Base-by-base conservation (phyloP, 2,329 filamentous ascomycete species). In the Fusarium robinianum region DNA sequence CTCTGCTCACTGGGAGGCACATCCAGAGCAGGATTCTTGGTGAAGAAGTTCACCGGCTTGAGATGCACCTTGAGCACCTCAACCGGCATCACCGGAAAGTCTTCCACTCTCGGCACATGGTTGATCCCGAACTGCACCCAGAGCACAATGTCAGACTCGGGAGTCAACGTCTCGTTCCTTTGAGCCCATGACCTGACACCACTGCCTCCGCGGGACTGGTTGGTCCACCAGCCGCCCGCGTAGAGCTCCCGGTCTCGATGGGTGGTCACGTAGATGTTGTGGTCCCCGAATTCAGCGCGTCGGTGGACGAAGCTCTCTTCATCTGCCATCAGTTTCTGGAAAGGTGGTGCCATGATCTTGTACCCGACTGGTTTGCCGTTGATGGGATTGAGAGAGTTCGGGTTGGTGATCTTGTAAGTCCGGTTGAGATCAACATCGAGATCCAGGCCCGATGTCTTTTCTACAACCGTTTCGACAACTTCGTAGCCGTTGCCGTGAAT, bases 81-180 rank as follows among this genome's bases (percentile, higher is more conserved):
- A 1, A 57, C 53, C 1, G 55, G 55, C 55, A 77, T 77, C 9
- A 77, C 74, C 2, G 74, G 74, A 68, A 74, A 77, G 39, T 77
- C 74, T 49, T 77, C 74, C 2, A 75, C 68, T 1, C 74, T 62
- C 0, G 74, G 74, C 22, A 76, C 74, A 41, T 77, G 74, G 9
- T 74, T 77, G 21, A 77, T 61, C 2, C 74, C 73, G 41, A 75
- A 77, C 6, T 75, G 72, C 9, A 66, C 70, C 76, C 76, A 79
- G 0, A 78, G 44, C 2, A 75, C 67, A 2, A 95, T 72, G 63
- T 95, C 88, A 18, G 44, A 55, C 2, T 84, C 87, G 68, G 95
- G 84, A 32, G 86, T 87, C 56, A 95, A 67, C 47, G 63, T 60
- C 19, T 63, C 60, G 34, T 67, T 67, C 25, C 58, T 29, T 24